Conservation (phyloP, 2,329 filamentous ascomycete genomes). For the Arthrobotrys sinensis region DNA sequence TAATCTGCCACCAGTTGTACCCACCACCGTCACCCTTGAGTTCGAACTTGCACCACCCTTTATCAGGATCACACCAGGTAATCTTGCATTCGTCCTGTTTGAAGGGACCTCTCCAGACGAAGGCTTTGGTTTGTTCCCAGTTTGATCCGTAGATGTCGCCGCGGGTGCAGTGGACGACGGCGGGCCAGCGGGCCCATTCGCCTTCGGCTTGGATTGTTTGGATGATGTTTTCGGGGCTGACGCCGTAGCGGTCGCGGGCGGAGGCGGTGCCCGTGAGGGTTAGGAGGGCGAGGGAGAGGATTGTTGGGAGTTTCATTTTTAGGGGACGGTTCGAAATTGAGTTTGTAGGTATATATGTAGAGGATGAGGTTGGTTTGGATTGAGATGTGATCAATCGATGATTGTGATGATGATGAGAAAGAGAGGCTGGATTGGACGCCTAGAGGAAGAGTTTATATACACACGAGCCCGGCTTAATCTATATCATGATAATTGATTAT, state of each 20-base stretch:
- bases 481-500: too few species aligned
- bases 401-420: too few species aligned
- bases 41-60: constrained; percentile 16
- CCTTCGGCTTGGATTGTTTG: not conserved
- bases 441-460: too few species aligned
- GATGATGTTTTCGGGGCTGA: constrained; percentile 12
- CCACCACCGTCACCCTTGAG: constrained; percentile 16
- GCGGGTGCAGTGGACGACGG: constrained; percentile 2
- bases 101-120: not conserved
- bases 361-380: too few species aligned
- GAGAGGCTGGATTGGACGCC: too few species aligned
- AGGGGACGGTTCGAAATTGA: too few species aligned
- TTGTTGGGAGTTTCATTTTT: too few species aligned
- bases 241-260: not conserved
- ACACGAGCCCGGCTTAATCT: too few species aligned
- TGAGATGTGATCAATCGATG: too few species aligned
- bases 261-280: not conserved
- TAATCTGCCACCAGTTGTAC: not conserved
- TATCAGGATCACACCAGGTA: constrained; percentile 20
- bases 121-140: not conserved
- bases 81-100: not conserved
- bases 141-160: not conserved
- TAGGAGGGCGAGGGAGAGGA: too few species aligned
- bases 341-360: too few species aligned
- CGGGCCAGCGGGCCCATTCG: not conserved